A percentile compares a stretch with the other conserved stretches of the same genome.
Conservation (phyloP, 176 grass and related monocot genomes). For the Oryza australiensis region DNA sequence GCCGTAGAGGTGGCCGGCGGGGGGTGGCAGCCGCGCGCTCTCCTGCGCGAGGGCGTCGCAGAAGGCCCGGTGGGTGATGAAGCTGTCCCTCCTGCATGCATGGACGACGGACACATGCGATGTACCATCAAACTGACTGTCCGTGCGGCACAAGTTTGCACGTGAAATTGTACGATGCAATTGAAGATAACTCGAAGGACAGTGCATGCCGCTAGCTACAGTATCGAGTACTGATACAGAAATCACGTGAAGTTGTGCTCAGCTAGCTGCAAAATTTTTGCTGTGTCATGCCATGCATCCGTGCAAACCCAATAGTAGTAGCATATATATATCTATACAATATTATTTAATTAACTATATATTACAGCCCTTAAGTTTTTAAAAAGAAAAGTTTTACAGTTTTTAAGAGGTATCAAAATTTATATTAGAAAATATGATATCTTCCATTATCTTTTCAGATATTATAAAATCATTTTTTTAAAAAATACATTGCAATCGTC, state of each 20-base stretch:
- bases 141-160: slow-evolving; percentile 6
- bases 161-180: slow-evolving; percentile 31
- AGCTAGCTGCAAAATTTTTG: slow-evolving; percentile 7
- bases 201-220: background rate
- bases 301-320: background rate
- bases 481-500: background rate
- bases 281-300: slow-evolving; percentile 10
- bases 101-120: background rate
- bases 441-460: too few relatives aligned
- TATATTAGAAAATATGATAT: too few relatives aligned
- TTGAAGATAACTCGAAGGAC: background rate
- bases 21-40: slow-evolving; percentile 63
- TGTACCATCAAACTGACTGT: background rate
- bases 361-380: too few relatives aligned
- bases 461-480: too few relatives aligned
- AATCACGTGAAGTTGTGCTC: slow-evolving; percentile 27
- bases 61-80: slow-evolving; percentile 97
- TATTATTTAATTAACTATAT: background rate
- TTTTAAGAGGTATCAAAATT: too few relatives aligned
- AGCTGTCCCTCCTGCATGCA: slow-evolving; percentile 91
- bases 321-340: background rate
- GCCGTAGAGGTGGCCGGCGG: slow-evolving; percentile 64
- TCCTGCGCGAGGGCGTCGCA: slow-evolving; percentile 92
- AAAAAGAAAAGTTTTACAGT: too few relatives aligned
- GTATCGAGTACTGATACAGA: slow-evolving; percentile 10